Base-by-base conservation (phyloP, 1,284 basidiomycete genomes). In the Anthracocystis setariae region DNA sequence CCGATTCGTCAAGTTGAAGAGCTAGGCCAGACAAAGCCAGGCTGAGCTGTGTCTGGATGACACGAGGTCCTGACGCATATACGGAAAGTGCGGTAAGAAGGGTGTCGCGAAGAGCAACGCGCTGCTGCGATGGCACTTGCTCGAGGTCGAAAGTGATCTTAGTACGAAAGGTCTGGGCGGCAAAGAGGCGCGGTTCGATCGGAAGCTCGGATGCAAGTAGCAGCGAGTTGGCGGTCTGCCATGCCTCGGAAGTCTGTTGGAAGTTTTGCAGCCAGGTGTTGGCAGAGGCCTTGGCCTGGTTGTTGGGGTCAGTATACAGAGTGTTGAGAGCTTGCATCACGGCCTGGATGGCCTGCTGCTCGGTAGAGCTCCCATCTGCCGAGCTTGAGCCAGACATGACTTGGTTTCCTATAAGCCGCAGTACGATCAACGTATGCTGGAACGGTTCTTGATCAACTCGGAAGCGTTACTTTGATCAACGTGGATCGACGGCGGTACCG, bases 91-190 rank as follows among this genome's bases (percentile, higher is more conserved):
- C 91, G 23, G 89, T 84, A 60, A 98, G 83, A 55, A 99, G 86
- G 1, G 93, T 95, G 83, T 97, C 93, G 48, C 93, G 89, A 44
- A 98, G 86, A 8, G 90, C 86, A n/a, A 90, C 86, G 3, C 91
- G 85, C 67, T 93, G 88, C 45, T 87, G 85, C 12, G 85, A 81
- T 67, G 92, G 89, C 38, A 99, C 89, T 87, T 98, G 92, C 55
- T 90, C 85, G 46, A 99, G 89, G 87, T 98, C 96, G 84, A 94
- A 98, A 8, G 90, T 93, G 76, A 98, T 93, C 61, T 99, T 99
- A 61, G 91, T 88, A 79, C 95, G 87, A 83, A 99, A 93, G 0
- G 96, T 98, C 84, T 98, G 96, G 0, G 95, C 93, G 17, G 94
- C 93, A 82, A 99, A 98, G 46, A 98, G 85, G 79, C 94, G 92